phyloP scores from a whole-genome alignment of 331 rosid species.

The Acacia concinna region DNA sequence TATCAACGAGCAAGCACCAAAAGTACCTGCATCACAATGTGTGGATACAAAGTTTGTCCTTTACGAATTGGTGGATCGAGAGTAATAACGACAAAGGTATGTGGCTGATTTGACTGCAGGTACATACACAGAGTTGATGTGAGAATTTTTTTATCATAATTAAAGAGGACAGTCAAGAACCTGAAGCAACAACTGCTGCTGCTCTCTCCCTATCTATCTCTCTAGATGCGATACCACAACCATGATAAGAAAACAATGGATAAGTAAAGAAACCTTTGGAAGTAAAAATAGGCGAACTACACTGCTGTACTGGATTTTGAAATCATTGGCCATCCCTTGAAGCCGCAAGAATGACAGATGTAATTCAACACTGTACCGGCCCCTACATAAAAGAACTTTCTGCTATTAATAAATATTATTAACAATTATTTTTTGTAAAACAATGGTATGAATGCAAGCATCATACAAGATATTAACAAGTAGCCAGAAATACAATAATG shows the following conservation, averaged over 20 bases:
- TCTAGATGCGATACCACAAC: background rate
- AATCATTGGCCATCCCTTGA: conserved; percentile 98
- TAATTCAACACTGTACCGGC: conserved; percentile 94
- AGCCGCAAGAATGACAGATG: conserved; percentile 91
- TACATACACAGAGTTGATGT: conserved; percentile 29
- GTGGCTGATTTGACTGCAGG: conserved; percentile 95
- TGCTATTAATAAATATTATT: conserved; percentile 23
- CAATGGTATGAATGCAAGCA: background rate
- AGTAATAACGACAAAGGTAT: conserved; percentile 83
- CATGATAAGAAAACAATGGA: conserved; percentile 1
- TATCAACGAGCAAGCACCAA: conserved; percentile 20
- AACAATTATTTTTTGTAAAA: background rate
- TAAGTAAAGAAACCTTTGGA: conserved; percentile 71
- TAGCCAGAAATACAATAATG: conserved; percentile 7
- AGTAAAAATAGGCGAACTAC: conserved; percentile 93
- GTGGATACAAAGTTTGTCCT: conserved; percentile 97
- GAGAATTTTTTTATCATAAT: conserved; percentile 27
- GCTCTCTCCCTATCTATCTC: background rate
- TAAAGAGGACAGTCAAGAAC: conserved; percentile 12
- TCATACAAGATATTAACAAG: background rate
- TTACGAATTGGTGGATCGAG: conserved; percentile 99
- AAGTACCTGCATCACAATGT: conserved; percentile 94
- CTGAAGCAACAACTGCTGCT: background rate
- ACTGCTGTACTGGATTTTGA: conserved; percentile 97
- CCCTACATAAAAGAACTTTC: conserved; percentile 55